A percentile compares a stretch with the other conserved stretches of the same genome.
phyloP scores from a whole-genome alignment of 1,284 basidiomycete species.

The Ganoderma leucocontextum region DNA sequence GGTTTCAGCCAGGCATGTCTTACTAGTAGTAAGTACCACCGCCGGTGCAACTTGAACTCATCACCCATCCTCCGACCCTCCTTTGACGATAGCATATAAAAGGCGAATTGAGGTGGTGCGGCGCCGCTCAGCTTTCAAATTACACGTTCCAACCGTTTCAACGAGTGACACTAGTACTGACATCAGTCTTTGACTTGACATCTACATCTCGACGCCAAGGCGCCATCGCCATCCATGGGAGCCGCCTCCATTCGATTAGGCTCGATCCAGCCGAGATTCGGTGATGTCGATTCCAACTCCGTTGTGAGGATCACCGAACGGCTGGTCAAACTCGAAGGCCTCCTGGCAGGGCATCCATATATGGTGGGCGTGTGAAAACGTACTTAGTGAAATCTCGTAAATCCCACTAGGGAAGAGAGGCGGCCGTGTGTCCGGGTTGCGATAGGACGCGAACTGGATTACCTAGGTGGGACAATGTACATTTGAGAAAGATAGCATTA shows the following conservation, averaged over 20 bases:
- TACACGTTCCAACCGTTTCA: neutral
- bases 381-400: no score
- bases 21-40: neutral
- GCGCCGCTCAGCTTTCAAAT: neutral
- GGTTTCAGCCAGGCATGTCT: neutral
- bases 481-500: no score
- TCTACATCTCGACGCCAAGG: neutral
- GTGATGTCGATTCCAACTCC: no score
- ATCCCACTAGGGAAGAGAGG: no score
- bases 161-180: neutral
- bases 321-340: no score
- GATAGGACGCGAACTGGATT: no score
- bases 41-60: neutral
- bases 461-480: no score
- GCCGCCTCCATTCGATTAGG: neutral
- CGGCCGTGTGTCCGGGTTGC: no score
- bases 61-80: neutral
- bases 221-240: neutral
- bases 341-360: no score
- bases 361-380: no score
- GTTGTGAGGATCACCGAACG: no score
- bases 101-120: neutral
- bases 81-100: neutral
- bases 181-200: neutral
- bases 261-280: no score